Evolutionary conservation across 2,329 filamentous ascomycete genomes (phyloP).

Genomic region (Colletotrichum eremochloae): DNA sequence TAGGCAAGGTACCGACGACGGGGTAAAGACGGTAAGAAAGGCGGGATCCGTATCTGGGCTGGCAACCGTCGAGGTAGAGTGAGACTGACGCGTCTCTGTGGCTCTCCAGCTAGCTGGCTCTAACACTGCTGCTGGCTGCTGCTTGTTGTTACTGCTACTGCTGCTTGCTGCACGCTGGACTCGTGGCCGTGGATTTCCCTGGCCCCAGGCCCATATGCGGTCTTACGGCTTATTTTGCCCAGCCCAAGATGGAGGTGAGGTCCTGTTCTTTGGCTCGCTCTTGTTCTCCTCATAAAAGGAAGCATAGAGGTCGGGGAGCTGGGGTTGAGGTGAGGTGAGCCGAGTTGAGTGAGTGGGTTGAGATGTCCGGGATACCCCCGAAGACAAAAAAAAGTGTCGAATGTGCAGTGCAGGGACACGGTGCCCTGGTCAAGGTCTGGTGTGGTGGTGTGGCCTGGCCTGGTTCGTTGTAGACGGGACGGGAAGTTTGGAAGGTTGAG

Average conservation of each 20-base stretch:
- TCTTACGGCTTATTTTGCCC: not conserved
- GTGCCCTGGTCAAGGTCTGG: constrained; percentile 36
- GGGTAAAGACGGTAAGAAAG: not conserved
- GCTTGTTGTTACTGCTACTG: not conserved
- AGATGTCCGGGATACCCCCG: constrained; percentile 31
- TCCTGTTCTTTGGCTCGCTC: not conserved
- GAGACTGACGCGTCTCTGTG: constrained; percentile 19
- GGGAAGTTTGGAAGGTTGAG: constrained; percentile 42
- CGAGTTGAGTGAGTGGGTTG: constrained; percentile 5
- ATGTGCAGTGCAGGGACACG: constrained; percentile 32
- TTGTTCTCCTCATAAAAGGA: constrained; percentile 2
- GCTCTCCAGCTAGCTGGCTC: not conserved
- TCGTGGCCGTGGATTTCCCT: not conserved
- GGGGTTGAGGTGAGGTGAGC: constrained; percentile 7
- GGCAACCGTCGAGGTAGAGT: constrained; percentile 22
- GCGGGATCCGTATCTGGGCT: constrained; percentile 3
- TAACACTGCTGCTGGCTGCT: not conserved
- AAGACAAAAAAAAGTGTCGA: constrained; percentile 16
- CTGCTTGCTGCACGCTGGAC: not conserved
- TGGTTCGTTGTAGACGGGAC: constrained; percentile 40
- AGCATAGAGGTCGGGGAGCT: constrained; percentile 7
- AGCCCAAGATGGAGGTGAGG: not conserved
- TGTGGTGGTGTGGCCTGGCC: constrained; percentile 21
- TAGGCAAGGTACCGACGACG: constrained; percentile 16
- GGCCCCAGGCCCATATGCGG: not conserved